Percentiles rank a stretch among this genome's conserved stretches.
phyloP scores from a whole-genome alignment of 2,329 filamentous ascomycete species.

The Talaromyces pinophilus region DNA sequence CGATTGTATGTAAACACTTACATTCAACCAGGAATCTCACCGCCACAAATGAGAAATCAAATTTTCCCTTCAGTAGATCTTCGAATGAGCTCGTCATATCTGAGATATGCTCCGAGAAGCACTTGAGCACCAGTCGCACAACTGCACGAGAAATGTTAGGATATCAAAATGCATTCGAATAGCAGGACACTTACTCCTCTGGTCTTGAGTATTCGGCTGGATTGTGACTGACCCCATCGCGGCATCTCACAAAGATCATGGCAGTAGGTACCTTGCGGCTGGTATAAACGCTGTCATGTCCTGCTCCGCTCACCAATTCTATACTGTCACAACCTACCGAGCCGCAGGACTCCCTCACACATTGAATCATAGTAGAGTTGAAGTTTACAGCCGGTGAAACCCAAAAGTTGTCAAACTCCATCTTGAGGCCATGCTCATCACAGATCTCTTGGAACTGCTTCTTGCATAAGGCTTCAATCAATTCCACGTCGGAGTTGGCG shows the following conservation, averaged over 20 bases:
- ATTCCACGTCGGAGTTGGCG: conserved; percentile 14
- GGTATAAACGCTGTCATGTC: conserved; percentile 60
- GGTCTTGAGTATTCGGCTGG: conserved; percentile 55
- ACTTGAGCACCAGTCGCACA: conserved; percentile 15
- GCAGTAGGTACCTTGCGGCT: conserved; percentile 61
- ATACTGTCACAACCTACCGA: neutral
- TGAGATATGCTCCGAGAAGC: conserved; percentile 19
- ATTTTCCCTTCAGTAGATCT: conserved; percentile 4
- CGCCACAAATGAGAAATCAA: neutral
- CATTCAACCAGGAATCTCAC: neutral
- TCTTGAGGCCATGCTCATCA: neutral
- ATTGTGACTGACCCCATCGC: conserved; percentile 64
- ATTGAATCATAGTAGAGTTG: conserved; percentile 10
- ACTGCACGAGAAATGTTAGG: neutral
- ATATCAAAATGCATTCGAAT: neutral
- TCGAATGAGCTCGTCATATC: conserved; percentile 14
- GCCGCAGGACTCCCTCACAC: conserved; percentile 14
- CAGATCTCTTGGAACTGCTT: conserved; percentile 4
- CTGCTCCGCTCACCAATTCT: conserved; percentile 17
- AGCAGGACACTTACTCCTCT: conserved; percentile 16
- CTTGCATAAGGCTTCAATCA: conserved; percentile 15
- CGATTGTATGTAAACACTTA: no score
- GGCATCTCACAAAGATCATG: conserved; percentile 68
- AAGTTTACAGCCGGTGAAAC: conserved; percentile 15
- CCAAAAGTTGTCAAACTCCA: conserved; percentile 18